A percentile compares a stretch with the other conserved stretches of the same genome.
Conservation (phyloP, 2,329 filamentous ascomycete species). For the Waltergamsia citrina region DNA sequence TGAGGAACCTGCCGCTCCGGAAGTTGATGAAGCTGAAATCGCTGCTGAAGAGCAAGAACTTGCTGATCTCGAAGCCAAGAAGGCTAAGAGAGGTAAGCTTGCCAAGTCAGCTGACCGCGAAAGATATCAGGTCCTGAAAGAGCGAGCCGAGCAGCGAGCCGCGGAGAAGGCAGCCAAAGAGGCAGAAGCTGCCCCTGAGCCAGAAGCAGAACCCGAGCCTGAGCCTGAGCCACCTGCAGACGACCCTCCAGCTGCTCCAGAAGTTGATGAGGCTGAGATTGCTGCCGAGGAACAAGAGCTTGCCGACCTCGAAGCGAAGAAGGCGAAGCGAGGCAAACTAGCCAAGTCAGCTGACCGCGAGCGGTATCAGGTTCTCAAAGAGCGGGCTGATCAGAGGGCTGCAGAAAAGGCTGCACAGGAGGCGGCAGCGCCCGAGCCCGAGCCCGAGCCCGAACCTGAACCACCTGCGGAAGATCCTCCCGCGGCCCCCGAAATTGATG, state of each 20-base stretch:
- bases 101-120: slow-evolving; percentile 1
- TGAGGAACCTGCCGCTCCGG: slow-evolving; percentile 3
- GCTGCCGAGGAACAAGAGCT: slow-evolving; percentile 1
- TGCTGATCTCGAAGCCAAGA: slow-evolving; percentile 1
- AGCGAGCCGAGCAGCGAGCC: neutral
- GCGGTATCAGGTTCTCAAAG: neutral
- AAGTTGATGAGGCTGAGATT: neutral
- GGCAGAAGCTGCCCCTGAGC: neutral
- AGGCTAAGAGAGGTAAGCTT: slow-evolving; percentile 2
- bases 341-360: neutral
- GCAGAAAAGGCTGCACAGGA: slow-evolving; percentile 17
- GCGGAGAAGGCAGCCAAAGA: slow-evolving; percentile 2
- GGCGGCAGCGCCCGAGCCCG: neutral
- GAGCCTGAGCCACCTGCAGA: neutral
- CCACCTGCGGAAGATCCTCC: neutral
- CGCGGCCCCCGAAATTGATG: neutral
- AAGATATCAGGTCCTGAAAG: slow-evolving; percentile 2
- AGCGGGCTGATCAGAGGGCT: slow-evolving; percentile 4
- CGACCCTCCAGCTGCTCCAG: neutral
- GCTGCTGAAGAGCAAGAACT: slow-evolving; percentile 3
- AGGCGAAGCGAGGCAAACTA: neutral
- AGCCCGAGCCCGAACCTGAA: neutral
- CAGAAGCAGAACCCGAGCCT: neutral
- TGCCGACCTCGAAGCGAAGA: neutral
- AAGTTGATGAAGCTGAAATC: neutral